These are phyloP conservation scores for Lodderomyces theae DNA, from an alignment of 1,139 yeast genomes.

Conservation along the genomic window DNA sequence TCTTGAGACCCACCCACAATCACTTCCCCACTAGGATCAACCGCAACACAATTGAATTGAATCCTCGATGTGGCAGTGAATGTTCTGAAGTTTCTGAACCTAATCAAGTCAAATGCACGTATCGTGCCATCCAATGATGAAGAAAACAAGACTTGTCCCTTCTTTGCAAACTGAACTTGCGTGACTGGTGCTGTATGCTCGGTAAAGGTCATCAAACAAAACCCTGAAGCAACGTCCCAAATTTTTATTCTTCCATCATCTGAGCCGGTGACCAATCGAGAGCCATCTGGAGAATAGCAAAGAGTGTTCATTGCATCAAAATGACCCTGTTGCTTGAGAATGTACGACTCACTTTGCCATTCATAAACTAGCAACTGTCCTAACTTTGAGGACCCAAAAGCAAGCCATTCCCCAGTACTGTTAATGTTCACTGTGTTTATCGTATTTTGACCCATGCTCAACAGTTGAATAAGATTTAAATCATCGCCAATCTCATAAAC, in stretches of 20 bases:
- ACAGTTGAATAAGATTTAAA: slow-evolving; percentile 75
- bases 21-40: slow-evolving; percentile 96
- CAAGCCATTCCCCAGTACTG: slow-evolving; percentile 92
- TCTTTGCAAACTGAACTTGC: slow-evolving; percentile 78
- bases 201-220: slow-evolving; percentile 85
- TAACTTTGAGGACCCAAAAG: slow-evolving; percentile 84
- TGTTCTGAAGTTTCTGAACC: slow-evolving; percentile 92
- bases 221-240: slow-evolving; percentile 94
- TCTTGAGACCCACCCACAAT: slow-evolving; percentile 95
- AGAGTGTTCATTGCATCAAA: slow-evolving; percentile 84
- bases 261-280: slow-evolving; percentile 86
- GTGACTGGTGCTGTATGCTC: slow-evolving; percentile 92
- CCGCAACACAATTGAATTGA: slow-evolving; percentile 86
- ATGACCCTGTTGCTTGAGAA: slow-evolving; percentile 95
- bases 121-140: slow-evolving; percentile 95
- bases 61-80: slow-evolving; percentile 88
- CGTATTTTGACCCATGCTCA: slow-evolving; percentile 90
- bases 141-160: slow-evolving; percentile 87
- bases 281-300: slow-evolving; percentile 93
- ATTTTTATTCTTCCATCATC: slow-evolving; percentile 97
- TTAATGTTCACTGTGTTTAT: slow-evolving; percentile 81
- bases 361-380: slow-evolving; percentile 97
- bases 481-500: slow-evolving; percentile 75
- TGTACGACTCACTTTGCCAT: slow-evolving; percentile 98
- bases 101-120: slow-evolving; percentile 91